A percentile compares a stretch with the other conserved stretches of the same genome.
phyloP scores from a whole-genome alignment of 2,329 filamentous ascomycete species.

The Cordyceps fumosorosea region DNA sequence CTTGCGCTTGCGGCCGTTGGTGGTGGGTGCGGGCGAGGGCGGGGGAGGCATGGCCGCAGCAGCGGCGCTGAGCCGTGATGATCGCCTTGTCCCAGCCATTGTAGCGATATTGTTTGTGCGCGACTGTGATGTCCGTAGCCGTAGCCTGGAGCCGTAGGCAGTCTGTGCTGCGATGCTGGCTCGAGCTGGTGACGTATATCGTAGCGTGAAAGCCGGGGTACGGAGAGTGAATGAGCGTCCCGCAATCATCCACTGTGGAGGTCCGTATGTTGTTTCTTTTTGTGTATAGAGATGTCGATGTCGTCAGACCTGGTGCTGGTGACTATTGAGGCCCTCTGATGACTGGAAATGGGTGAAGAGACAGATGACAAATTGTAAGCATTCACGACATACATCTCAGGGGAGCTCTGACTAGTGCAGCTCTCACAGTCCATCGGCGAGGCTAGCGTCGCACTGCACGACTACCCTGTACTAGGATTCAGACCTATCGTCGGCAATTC shows the following conservation, averaged over 20 bases:
- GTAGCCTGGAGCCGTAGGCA: neutral
- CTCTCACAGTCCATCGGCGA: neutral
- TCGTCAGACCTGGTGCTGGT: neutral
- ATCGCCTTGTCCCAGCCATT: slow-evolving; percentile 31
- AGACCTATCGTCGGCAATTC: neutral
- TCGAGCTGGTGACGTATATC: neutral
- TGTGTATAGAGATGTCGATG: neutral
- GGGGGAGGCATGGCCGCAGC: slow-evolving; percentile 20
- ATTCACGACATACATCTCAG: neutral
- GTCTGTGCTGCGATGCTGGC: neutral
- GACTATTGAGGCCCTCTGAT: neutral
- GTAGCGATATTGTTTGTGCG: neutral
- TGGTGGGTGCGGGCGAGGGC: slow-evolving; percentile 13
- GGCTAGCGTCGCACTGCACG: neutral
- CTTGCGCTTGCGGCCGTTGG: slow-evolving; percentile 30
- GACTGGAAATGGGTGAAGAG: neutral
- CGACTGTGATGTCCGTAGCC: neutral
- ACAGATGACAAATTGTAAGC: neutral
- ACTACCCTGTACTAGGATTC: neutral
- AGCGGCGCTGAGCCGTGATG: slow-evolving; percentile 34
- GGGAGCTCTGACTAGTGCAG: neutral
- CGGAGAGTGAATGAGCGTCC: neutral
- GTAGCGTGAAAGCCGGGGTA: neutral
- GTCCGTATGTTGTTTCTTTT: neutral
- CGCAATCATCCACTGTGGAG: neutral